Percentiles rank a stretch among this genome's conserved stretches.
These are phyloP conservation scores for Ascochyta viciae-villosae DNA, from an alignment of 2,329 filamentous ascomycete genomes.

Conservation along the genomic window DNA sequence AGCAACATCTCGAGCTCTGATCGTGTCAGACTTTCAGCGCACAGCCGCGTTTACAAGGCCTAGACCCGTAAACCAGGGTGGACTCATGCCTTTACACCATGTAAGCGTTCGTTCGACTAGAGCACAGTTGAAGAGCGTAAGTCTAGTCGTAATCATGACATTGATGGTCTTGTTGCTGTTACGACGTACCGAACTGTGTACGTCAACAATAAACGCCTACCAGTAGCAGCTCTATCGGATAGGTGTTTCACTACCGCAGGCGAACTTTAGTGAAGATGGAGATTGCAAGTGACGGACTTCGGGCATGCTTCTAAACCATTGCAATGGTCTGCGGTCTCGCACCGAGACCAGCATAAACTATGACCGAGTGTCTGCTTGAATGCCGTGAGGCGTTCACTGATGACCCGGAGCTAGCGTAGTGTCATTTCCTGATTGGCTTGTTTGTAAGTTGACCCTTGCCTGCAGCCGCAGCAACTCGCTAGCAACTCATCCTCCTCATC, in stretches of 20 bases:
- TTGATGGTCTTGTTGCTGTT: too few species aligned
- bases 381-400: conserved; percentile 13
- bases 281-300: conserved; percentile 16
- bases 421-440: conserved; percentile 1
- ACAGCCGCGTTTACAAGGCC: too few species aligned
- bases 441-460: background rate
- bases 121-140: too few species aligned
- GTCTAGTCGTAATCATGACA: too few species aligned
- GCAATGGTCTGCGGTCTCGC: background rate
- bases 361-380: background rate
- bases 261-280: background rate
- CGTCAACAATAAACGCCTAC: too few species aligned
- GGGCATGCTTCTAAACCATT: background rate
- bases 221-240: too few species aligned
- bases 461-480: conserved; percentile 6
- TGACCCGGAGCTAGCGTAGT: conserved; percentile 9
- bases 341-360: conserved; percentile 2
- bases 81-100: too few species aligned
- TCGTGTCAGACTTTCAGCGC: too few species aligned
- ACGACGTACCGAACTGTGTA: too few species aligned
- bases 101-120: too few species aligned
- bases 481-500: background rate
- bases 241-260: background rate
- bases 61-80: too few species aligned
- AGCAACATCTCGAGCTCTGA: too few species aligned